phyloP scores from a whole-genome alignment of 2,329 filamentous ascomycete genomes.

The Talaromyces amestolkiae region DNA sequence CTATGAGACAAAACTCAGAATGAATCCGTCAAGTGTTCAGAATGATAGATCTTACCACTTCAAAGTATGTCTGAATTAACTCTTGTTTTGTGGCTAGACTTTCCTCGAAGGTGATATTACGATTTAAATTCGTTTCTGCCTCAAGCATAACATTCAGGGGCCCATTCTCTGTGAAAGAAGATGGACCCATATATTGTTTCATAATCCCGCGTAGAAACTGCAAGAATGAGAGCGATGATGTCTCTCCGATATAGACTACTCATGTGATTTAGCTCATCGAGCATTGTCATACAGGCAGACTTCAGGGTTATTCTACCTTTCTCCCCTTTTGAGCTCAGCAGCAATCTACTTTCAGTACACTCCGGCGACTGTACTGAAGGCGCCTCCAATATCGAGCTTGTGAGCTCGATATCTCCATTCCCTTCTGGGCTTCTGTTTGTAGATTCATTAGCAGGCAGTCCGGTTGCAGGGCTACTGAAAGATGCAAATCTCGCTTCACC shows the following conservation, averaged over 20 bases:
- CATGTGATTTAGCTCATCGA: constrained; percentile 13
- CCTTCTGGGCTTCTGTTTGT: not conserved
- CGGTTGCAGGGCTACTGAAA: not conserved
- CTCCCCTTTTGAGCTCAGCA: constrained; percentile 18
- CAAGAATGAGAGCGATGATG: constrained; percentile 56
- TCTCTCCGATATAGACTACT: constrained; percentile 40
- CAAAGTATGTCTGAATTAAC: constrained; percentile 33
- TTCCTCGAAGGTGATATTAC: constrained; percentile 34
- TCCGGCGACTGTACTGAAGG: constrained; percentile 10
- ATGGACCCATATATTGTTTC: constrained; percentile 54
- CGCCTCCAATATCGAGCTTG: not conserved
- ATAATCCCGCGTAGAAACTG: constrained; percentile 50
- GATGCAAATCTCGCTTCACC: constrained; percentile 14
- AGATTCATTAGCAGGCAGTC: not conserved
- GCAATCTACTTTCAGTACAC: constrained; percentile 16
- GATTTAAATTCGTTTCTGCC: constrained; percentile 40
- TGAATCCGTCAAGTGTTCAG: not conserved
- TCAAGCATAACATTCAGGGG: constrained; percentile 56
- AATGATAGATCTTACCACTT: constrained; percentile 24
- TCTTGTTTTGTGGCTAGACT: constrained; percentile 33
- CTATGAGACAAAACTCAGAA: constrained; percentile 23
- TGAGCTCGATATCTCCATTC: not conserved
- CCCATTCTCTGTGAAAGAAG: constrained; percentile 53
- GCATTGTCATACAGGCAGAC: not conserved
- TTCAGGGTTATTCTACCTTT: constrained; percentile 9